Evolutionary conservation across 306 rosid genomes (phyloP).

Genomic region (Citrullus colocynthis): DNA sequence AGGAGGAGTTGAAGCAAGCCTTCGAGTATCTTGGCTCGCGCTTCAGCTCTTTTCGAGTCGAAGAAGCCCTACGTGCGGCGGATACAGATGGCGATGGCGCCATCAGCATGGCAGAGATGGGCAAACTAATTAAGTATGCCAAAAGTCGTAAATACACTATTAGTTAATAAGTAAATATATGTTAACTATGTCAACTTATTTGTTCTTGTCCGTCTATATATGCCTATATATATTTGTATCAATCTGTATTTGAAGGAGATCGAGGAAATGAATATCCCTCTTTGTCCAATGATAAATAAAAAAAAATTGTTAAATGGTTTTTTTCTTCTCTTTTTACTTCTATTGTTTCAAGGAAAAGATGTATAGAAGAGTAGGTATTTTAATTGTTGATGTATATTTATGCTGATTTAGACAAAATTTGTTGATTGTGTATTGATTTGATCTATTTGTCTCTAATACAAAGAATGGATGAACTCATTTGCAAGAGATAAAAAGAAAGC

Average conservation of each 20-base stretch:
- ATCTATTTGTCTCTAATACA: too few relatives aligned
- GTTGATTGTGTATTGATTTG: too few relatives aligned
- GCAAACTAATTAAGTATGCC: not conserved
- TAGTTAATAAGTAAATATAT: not conserved
- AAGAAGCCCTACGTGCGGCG: not conserved
- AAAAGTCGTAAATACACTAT: not conserved
- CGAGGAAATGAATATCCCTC: not conserved
- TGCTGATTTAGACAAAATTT: too few relatives aligned
- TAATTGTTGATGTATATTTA: too few relatives aligned
- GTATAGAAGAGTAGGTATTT: too few relatives aligned
- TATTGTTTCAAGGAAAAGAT: too few relatives aligned
- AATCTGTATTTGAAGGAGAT: not conserved
- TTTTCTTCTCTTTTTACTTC: too few relatives aligned
- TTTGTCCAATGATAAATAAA: not conserved
- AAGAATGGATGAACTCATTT: too few relatives aligned
- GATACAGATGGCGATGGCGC: not conserved
- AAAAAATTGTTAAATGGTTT: not conserved
- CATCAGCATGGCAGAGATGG: not conserved
- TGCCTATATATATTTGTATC: not conserved
- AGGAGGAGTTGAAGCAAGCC: conserved; percentile 16
- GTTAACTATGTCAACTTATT: not conserved
- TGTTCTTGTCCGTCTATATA: not conserved
- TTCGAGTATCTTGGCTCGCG: not conserved
- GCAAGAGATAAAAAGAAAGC: too few relatives aligned
- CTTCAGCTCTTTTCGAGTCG: not conserved